These are phyloP conservation scores for Starmera amethionina DNA, from an alignment of 805 yeast species.

Conservation along the genomic window DNA sequence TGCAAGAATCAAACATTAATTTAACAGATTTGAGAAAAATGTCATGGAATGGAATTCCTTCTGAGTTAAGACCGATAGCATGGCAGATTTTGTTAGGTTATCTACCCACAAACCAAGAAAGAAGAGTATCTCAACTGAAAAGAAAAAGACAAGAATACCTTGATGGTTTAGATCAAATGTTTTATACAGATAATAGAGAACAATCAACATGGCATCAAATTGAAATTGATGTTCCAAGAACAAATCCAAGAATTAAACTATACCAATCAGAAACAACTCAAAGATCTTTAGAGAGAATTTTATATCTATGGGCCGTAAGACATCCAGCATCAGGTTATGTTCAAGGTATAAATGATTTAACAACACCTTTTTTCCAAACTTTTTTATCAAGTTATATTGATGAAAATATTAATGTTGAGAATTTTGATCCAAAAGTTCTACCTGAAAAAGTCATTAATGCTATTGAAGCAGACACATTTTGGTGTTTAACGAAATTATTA, in stretches of 20 bases:
- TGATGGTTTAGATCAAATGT: constrained; percentile 64
- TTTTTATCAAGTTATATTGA: constrained; percentile 62
- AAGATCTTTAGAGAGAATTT: constrained; percentile 64
- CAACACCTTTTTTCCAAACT: constrained; percentile 87
- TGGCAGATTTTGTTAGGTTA: constrained; percentile 92
- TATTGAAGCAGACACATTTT: constrained; percentile 92
- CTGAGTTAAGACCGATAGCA: constrained; percentile 64
- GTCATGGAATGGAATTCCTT: constrained; percentile 93
- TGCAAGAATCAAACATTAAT: constrained; percentile 46
- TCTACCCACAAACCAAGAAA: constrained; percentile 71
- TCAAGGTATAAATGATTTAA: constrained; percentile 92
- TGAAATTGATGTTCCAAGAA: constrained; percentile 87
- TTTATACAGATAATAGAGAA: constrained; percentile 47
- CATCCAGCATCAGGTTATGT: constrained; percentile 98
- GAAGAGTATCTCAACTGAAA: constrained; percentile 59
- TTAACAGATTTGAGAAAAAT: constrained; percentile 61
- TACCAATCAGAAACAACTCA: constrained; percentile 68
- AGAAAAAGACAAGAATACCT: constrained; percentile 80
- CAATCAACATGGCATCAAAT: constrained; percentile 91
- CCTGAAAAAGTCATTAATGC: constrained; percentile 51
- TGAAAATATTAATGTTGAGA: constrained; percentile 37
- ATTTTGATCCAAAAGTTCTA: constrained; percentile 51
- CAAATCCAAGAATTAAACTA: constrained; percentile 75
- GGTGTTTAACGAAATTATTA: constrained; percentile 87
- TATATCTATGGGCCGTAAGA: constrained; percentile 90